Evolutionary conservation across 495 filamentous ascomycete genomes (phyloP).

Genomic region (Beverwykella pulmonaria): DNA sequence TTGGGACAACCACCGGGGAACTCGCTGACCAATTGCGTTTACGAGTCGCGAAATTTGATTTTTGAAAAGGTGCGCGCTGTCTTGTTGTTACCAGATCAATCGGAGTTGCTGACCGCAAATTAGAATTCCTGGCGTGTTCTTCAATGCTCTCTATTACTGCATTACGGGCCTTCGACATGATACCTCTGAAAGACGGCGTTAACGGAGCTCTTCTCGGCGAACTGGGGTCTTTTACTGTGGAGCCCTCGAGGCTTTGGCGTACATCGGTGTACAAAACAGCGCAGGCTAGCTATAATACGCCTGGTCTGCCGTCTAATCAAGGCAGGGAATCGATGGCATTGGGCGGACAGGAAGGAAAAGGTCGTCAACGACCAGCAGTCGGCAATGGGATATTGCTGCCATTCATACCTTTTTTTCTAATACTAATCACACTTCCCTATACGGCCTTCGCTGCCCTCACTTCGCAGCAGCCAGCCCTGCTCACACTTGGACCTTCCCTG

Average conservation of each 20-base stretch:
- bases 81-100: too few species aligned
- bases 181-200: constrained; percentile 13
- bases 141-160: not conserved
- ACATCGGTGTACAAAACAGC: not conserved
- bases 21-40: constrained; percentile 1
- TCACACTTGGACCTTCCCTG: constrained; percentile 12
- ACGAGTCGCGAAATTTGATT: not conserved
- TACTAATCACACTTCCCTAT: constrained; percentile 34
- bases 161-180: constrained; percentile 1
- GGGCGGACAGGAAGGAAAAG: not conserved
- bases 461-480: constrained; percentile 13
- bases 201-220: constrained; percentile 1
- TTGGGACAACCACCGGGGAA: constrained; percentile 52
- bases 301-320: not conserved
- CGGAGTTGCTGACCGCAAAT: not conserved
- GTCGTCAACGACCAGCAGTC: not conserved
- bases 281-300: not conserved
- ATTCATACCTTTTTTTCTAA: constrained; percentile 31
- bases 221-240: not conserved
- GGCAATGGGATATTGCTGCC: constrained; percentile 17
- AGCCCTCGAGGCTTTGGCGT: not conserved
- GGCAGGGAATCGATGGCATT: not conserved
- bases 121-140: not conserved
- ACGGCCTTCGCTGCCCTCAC: constrained; percentile 15
- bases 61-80: constrained; percentile 5